Evolutionary conservation across 2,329 filamentous ascomycete genomes (phyloP).

Genomic region (Meredithiella fracta): DNA sequence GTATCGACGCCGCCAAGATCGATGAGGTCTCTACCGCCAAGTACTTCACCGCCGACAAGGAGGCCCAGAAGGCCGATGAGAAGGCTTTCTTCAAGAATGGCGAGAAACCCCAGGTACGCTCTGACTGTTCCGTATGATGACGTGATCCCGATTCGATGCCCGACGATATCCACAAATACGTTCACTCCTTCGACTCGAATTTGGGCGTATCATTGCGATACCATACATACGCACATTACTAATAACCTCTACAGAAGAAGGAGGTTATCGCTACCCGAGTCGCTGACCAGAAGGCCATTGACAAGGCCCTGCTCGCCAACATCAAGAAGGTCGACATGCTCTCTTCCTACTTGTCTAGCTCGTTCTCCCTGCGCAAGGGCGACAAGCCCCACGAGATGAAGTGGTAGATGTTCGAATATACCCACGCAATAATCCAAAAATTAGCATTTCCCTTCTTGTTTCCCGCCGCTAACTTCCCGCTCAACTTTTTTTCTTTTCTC

Average conservation of each 20-base stretch:
- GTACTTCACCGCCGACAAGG: constrained; percentile 96
- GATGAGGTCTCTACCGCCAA: constrained; percentile 56
- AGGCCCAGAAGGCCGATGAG: constrained; percentile 87
- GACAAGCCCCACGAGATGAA: constrained; percentile 99
- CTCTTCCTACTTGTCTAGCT: constrained; percentile 80
- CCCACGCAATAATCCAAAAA: constrained; percentile 18
- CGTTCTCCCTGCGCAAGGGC: constrained; percentile 97
- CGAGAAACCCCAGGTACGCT: constrained; percentile 85
- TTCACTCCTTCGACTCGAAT: no score
- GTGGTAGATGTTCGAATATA: constrained; percentile 50
- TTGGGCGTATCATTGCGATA: background rate
- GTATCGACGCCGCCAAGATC: constrained; percentile 82
- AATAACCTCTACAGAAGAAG: constrained; percentile 62
- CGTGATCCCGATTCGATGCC: background rate
- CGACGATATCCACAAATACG: background rate
- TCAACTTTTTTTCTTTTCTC: no score
- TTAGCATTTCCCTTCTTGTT: constrained; percentile 5
- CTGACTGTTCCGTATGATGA: background rate
- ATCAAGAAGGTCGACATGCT: constrained; percentile 99
- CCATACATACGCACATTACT: background rate
- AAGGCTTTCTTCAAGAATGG: constrained; percentile 99
- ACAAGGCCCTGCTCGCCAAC: constrained; percentile 85
- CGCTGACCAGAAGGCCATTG: constrained; percentile 94
- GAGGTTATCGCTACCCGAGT: constrained; percentile 78
- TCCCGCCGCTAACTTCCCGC: background rate